Conservation (phyloP, 352 stramenopile species). For the Pythium brachiatum region DNA sequence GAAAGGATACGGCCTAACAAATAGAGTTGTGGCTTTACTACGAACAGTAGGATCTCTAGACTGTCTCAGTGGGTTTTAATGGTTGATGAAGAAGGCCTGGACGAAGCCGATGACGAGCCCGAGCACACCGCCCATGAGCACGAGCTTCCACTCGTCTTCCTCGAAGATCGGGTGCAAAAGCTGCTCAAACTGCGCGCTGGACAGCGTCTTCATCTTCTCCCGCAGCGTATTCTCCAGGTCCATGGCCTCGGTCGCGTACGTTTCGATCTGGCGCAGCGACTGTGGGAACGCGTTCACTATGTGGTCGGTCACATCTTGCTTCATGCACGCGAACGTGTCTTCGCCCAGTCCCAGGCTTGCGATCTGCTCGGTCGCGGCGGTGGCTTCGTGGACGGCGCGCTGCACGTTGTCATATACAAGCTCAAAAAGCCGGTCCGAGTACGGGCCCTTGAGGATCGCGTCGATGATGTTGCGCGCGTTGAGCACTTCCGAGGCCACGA, state of each 20-base stretch:
- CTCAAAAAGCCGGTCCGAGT: constrained; percentile 84
- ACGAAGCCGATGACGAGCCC: constrained; percentile 89
- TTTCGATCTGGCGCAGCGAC: constrained; percentile 88
- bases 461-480: constrained; percentile 89
- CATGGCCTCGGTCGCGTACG: constrained; percentile 92
- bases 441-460: constrained; percentile 85
- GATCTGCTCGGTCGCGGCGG: constrained; percentile 73
- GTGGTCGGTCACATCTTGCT: constrained; percentile 86
- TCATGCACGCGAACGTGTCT: constrained; percentile 83
- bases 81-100: constrained; percentile 90
- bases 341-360: constrained; percentile 84
- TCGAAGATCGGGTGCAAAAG: constrained; percentile 98
- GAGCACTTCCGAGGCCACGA: constrained; percentile 84
- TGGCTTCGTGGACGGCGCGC: constrained; percentile 77
- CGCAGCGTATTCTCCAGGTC: constrained; percentile 90
- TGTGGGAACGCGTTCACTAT: constrained; percentile 88
- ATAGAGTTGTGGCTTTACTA: too few relatives aligned
- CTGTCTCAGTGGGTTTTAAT: too few relatives aligned
- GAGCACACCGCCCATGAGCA: constrained; percentile 94
- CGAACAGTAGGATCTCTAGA: too few relatives aligned
- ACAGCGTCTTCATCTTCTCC: constrained; percentile 90
- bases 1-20: too few relatives aligned
- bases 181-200: constrained; percentile 91
- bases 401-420: constrained; percentile 89
- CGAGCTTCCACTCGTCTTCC: constrained; percentile 98